Conservation (phyloP, 441 rosid species). For the Croton setiger region DNA sequence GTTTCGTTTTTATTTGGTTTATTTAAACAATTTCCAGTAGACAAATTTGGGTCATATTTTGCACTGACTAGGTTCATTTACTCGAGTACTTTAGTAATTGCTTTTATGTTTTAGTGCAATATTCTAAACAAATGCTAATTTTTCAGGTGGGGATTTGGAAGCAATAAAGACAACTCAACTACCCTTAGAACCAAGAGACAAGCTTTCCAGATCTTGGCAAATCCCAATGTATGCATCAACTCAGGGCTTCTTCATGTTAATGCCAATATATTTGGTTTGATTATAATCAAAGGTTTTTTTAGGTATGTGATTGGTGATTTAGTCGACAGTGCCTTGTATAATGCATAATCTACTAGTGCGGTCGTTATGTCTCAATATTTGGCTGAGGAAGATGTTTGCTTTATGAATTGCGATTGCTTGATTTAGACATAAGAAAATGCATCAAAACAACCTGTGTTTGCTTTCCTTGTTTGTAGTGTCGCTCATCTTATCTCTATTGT, state of each 20-base stretch:
- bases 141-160: constrained; percentile 41
- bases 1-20: not conserved
- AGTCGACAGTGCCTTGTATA: constrained; percentile 13
- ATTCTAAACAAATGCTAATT: not conserved
- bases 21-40: not conserved
- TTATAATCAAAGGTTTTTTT: constrained; percentile 30
- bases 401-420: not conserved
- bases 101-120: not conserved
- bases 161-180: constrained; percentile 29
- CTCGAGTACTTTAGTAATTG: not conserved
- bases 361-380: not conserved
- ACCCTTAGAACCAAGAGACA: constrained; percentile 45
- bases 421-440: not conserved
- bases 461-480: not conserved
- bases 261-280: constrained; percentile 29
- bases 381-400: not conserved
- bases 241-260: constrained; percentile 29
- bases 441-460: not conserved
- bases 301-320: constrained; percentile 32
- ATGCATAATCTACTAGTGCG: not conserved
- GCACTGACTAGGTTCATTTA: not conserved
- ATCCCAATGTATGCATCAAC: constrained; percentile 61
- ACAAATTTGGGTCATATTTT: not conserved
- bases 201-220: constrained; percentile 57
- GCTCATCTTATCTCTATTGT: not conserved